Percentiles rank a stretch among this genome's conserved stretches.
phyloP scores from a whole-genome alignment of 1,139 yeast genomes.

The Lodderomyces elongisporus region DNA sequence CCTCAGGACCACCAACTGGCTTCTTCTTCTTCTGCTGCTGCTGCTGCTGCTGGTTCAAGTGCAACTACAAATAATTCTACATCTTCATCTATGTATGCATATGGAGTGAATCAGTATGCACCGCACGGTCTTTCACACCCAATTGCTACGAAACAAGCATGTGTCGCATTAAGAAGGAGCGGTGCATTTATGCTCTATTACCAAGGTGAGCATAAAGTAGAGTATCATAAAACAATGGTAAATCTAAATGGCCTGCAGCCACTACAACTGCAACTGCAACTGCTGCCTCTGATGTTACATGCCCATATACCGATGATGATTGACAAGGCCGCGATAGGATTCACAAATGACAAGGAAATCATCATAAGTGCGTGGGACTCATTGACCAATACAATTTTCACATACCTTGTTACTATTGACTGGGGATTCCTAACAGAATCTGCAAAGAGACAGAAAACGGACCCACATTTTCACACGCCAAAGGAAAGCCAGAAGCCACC shows the following conservation, averaged over 20 bases:
- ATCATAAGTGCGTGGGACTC: constrained; percentile 47
- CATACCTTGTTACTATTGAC: constrained; percentile 47
- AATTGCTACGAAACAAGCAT: constrained; percentile 62
- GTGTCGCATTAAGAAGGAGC: constrained; percentile 58
- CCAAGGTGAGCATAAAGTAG: constrained; percentile 60
- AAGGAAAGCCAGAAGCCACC: constrained; percentile 30
- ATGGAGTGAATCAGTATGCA: constrained; percentile 54
- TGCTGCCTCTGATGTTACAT: too few species aligned
- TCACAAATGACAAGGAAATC: constrained; percentile 45
- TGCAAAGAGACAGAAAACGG: constrained; percentile 43
- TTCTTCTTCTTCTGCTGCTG: too few species aligned
- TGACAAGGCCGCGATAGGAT: constrained; percentile 57
- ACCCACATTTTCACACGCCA: constrained; percentile 52
- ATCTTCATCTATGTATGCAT: constrained; percentile 33
- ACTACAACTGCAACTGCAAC: too few species aligned
- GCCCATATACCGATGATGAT: constrained; percentile 20
- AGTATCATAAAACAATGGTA: constrained; percentile 38
- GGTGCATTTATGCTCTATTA: constrained; percentile 58
- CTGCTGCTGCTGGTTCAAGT: too few species aligned
- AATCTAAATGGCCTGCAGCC: constrained; percentile 18
- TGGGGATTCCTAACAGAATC: constrained; percentile 59
- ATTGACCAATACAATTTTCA: constrained; percentile 33
- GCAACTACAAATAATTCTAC: too few species aligned
- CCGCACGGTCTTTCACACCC: constrained; percentile 70
- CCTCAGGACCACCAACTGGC: too few species aligned